These are phyloP conservation scores for Aspergillus sergii DNA, from an alignment of 2,329 filamentous ascomycete genomes.

Conservation along the genomic window DNA sequence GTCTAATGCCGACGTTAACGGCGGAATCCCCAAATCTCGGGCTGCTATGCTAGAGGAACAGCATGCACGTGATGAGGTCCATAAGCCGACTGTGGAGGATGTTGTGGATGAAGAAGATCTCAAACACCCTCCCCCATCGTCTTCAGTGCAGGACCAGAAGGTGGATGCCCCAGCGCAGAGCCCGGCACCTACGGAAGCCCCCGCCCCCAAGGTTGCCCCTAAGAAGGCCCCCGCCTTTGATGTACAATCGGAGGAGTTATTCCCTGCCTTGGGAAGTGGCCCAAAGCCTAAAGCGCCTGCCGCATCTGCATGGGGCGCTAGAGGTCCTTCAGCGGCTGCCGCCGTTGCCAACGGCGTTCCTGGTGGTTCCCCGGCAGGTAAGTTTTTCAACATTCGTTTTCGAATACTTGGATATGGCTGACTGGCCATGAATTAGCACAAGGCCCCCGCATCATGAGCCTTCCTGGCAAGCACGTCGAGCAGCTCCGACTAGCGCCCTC, in stretches of 20 bases:
- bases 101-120: slow-evolving; percentile 76
- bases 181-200: slow-evolving; percentile 29
- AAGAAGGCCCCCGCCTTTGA: slow-evolving; percentile 62
- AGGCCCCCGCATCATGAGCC: slow-evolving; percentile 63
- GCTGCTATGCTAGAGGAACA: slow-evolving; percentile 58
- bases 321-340: slow-evolving; percentile 49
- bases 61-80: slow-evolving; percentile 55
- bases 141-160: slow-evolving; percentile 42
- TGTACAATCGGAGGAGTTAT: slow-evolving; percentile 85
- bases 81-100: slow-evolving; percentile 76
- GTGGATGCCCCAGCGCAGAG: slow-evolving; percentile 25
- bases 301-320: slow-evolving; percentile 76
- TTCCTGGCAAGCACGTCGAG: slow-evolving; percentile 83
- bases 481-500: slow-evolving; percentile 72
- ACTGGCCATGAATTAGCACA: slow-evolving; percentile 34
- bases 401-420: slow-evolving; percentile 19
- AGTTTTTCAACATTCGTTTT: slow-evolving; percentile 36
- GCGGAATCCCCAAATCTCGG: slow-evolving; percentile 45
- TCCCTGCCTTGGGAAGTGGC: slow-evolving; percentile 81
- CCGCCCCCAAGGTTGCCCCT: slow-evolving; percentile 42
- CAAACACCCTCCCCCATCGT: slow-evolving; percentile 58
- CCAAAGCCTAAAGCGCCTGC: slow-evolving; percentile 66
- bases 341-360: slow-evolving; percentile 49
- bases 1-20: slow-evolving; percentile 33
- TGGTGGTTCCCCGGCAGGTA: slow-evolving; percentile 58